Evolutionary conservation across 495 filamentous ascomycete species (phyloP), one percentile per base, ranked within the genome.

Genomic region (Trichocladium uniseriatum): DNA sequence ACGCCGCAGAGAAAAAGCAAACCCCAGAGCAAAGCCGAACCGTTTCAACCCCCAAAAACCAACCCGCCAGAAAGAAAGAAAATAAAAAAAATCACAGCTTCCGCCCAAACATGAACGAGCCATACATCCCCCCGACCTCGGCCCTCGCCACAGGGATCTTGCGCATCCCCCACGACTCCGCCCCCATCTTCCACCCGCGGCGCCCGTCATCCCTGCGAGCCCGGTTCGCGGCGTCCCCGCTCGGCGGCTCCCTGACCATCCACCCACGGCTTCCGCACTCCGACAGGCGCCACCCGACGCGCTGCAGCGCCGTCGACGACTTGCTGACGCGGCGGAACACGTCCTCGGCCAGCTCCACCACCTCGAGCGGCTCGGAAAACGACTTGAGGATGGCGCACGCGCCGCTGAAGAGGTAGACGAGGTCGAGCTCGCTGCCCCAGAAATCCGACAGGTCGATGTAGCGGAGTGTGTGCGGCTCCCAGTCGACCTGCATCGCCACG

Each of bases 111-210:
- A 89, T 90, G 64, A 86, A 92, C 52, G 81, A 82, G 38, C 86
- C 87, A 63, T 94, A 94, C 68, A 94, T 81, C 19, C 88, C 88
- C 11, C 84, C 85, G 2, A 92, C 86, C 55, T 90, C 86, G 6
- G 82, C 80, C 32, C 73, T 66, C 11, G 84, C 85, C 44, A 92
- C 81, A 10, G 87, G 87, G 24, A 89, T 74, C 74, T 94, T 94
- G 37, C 84, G 77, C 79, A 87, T 89, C 14, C 88, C 88, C 87
- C 88, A 92, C 69, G 79, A 83, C 49, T 78, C 77, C n/a, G 86
- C 87, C 11, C 88, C 88, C 86, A 89, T 86, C 71, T 94, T 94
- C 88, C 88, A 94, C 45, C 61, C 59, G 22, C 84, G 73, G 28
- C 74, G 65, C 6, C 82, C 83, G 16, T 69, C 66, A 28, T 71